Base-by-base conservation (phyloP, 1,284 basidiomycete genomes). In the Melampsora larici-populina region DNA sequence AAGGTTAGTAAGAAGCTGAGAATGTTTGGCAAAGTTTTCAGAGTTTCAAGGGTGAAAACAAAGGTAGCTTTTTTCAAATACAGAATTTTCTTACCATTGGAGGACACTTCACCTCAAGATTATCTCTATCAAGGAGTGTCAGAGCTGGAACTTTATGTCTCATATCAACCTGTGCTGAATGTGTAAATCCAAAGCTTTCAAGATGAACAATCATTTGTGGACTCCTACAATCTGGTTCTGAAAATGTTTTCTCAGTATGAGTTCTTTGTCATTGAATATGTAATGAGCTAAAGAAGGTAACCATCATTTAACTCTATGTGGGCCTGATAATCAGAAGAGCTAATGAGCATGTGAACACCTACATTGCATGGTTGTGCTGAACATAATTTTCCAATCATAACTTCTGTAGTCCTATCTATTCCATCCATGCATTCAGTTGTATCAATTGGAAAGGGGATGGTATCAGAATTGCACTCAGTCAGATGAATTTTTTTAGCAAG, bases 181-280 rank as follows among this genome's bases (percentile, higher is more conserved):
- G 79, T 69, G 79, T 70, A 70, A 81, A 81, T 3, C 81, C 81
- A 71, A 80, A 68, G 24, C 78, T 78, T 60, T 80, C 79, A 46
- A 81, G 78, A 72, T 81, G 81, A 79, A 70, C 21, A 40, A 81
- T 71, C 72, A 81, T 81, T 71, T 81, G 81, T 1, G 15, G 43
- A 64, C 81, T 81, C 74, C 79, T 79, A 73, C 79, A 76, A 72
- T 81, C 86, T 0, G 88, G 88, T 80, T 88, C 88, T 63, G 86
- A 86, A 36, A 87, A 79, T 26, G 87, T 84, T 31, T 86, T 83
- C 18, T 85, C 80, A 2, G 87, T 87, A 48, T 87, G 83, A 3
- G 86, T n/a, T n/a, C 83, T 69, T 88, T 88, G 1, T 84, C 83
- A 24, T 87, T 83, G 83, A 88, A 88, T 68, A 85, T 82, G 81